phyloP scores from a whole-genome alignment of 164 flowering plant species.

The Litsea cubeba region DNA sequence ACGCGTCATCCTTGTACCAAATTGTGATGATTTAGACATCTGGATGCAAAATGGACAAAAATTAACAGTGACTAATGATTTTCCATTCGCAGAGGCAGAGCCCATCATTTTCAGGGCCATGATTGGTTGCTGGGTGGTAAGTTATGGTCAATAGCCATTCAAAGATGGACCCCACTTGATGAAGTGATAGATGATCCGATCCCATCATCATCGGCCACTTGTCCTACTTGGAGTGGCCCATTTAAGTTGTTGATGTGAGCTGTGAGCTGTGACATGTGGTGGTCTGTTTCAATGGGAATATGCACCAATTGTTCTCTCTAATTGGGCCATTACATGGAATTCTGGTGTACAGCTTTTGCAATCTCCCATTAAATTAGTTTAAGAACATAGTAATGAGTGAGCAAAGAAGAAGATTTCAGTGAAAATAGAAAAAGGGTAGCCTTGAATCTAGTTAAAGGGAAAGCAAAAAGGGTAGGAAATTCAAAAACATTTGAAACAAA shows the following conservation, averaged over 20 bases:
- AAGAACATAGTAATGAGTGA: too few species aligned
- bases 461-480: background rate
- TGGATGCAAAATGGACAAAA: too few species aligned
- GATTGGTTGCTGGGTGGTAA: too few species aligned
- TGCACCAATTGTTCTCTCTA: background rate
- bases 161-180: too few species aligned
- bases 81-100: too few species aligned
- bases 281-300: background rate
- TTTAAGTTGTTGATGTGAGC: background rate
- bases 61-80: too few species aligned
- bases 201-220: background rate
- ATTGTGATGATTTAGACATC: too few species aligned
- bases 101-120: too few species aligned
- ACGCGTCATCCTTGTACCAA: too few species aligned
- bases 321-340: background rate
- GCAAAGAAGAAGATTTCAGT: background rate
- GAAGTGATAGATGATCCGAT: too few species aligned
- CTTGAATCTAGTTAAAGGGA: slow-evolving; percentile 1
- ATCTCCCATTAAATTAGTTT: too few species aligned
- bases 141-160: too few species aligned
- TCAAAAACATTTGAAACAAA: background rate
- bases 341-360: background rate
- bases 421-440: background rate
- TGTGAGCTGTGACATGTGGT: background rate
- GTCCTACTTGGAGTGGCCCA: background rate